Evolutionary conservation across 768 basidiomycete species (phyloP).

Genomic region (Austroboletus eburneus): DNA sequence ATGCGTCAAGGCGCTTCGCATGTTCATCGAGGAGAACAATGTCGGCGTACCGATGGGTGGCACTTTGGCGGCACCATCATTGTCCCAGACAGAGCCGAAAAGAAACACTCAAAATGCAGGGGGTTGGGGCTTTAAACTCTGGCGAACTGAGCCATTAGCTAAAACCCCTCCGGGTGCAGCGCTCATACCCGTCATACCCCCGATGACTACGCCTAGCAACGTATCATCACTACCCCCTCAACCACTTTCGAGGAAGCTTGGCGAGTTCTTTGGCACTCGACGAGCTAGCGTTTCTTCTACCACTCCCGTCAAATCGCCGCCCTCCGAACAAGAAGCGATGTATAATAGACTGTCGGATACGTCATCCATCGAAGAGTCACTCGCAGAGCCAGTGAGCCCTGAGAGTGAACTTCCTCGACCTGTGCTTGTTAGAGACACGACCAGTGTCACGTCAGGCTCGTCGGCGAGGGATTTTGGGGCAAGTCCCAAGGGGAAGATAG

Average conservation of each 20-base stretch:
- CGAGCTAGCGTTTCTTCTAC: constrained; percentile 47
- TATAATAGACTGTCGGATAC: constrained; percentile 31
- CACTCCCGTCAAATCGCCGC: constrained; percentile 22
- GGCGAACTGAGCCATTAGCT: constrained; percentile 43
- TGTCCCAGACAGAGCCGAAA: constrained; percentile 32
- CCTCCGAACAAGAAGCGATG: constrained; percentile 23
- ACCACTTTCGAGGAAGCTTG: constrained; percentile 61
- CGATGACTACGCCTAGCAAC: constrained; percentile 18
- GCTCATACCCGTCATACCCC: constrained; percentile 23
- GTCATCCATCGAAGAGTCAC: constrained; percentile 35
- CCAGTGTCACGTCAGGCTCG: constrained; percentile 24
- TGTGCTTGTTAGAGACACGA: constrained; percentile 30
- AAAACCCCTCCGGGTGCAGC: constrained; percentile 27
- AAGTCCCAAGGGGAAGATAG: constrained; percentile 28
- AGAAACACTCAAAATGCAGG: constrained; percentile 28
- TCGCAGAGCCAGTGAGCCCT: constrained; percentile 33
- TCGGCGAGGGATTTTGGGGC: constrained; percentile 23
- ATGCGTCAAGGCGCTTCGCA: constrained; percentile 76
- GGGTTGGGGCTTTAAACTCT: constrained; percentile 71
- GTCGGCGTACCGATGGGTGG: constrained; percentile 39
- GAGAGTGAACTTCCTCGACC: constrained; percentile 24
- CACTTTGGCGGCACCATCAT: constrained; percentile 12
- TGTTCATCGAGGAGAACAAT: constrained; percentile 75
- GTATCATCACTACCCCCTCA: constrained; percentile 31
- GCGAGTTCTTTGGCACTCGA: constrained; percentile 64